phyloP scores from a whole-genome alignment of 2,329 filamentous ascomycete genomes.

The Pyrenophora tritici-repentis region DNA sequence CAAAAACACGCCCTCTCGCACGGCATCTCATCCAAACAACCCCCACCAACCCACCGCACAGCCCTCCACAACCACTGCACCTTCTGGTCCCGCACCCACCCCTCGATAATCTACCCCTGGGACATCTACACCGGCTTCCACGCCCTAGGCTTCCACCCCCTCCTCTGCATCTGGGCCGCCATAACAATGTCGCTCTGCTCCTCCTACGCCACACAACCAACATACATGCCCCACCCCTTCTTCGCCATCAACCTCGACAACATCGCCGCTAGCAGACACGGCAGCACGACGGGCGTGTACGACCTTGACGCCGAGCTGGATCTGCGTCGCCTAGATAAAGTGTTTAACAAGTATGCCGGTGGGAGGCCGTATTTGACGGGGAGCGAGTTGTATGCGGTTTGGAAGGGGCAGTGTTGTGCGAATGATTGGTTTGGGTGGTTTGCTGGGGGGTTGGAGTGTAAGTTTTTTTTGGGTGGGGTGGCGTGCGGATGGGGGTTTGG shows the following conservation, averaged over 20 bases:
- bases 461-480: background rate
- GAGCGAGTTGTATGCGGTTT: conserved; percentile 15
- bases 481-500: background rate
- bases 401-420: conserved; percentile 21
- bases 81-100: conserved; percentile 23
- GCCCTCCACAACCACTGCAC: conserved; percentile 23
- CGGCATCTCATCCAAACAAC: too few species aligned
- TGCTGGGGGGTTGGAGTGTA: conserved; percentile 25
- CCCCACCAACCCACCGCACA: too few species aligned
- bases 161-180: conserved; percentile 23
- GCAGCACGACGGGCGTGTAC: conserved; percentile 25
- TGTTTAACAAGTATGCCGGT: conserved; percentile 22
- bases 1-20: background rate
- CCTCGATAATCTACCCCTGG: conserved; percentile 24
- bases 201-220: conserved; percentile 20
- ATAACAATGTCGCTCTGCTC: conserved; percentile 21
- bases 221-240: conserved; percentile 19
- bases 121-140: conserved; percentile 25
- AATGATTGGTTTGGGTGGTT: conserved; percentile 28
- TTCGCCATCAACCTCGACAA: conserved; percentile 25
- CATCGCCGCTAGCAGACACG: conserved; percentile 20
- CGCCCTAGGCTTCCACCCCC: conserved; percentile 18
- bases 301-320: conserved; percentile 23
- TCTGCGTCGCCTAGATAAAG: conserved; percentile 20
- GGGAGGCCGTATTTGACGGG: conserved; percentile 18